Percentiles rank a stretch among this genome's conserved stretches.
Conservation (phyloP, 225 moss, liverwort and hornwort species). For the Ulota crispa region DNA sequence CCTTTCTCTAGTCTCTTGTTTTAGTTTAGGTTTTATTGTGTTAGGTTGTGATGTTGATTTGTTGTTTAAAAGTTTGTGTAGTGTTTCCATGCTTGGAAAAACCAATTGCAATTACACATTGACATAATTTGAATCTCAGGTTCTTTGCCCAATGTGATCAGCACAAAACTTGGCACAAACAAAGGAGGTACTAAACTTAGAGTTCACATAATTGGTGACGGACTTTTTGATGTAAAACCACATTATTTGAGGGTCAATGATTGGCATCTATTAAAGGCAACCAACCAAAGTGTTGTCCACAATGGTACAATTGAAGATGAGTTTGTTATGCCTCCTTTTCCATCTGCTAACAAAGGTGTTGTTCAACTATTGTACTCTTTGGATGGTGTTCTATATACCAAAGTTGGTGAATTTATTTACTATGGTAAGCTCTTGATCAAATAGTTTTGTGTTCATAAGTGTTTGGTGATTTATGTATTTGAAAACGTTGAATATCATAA, state of each 20-base stretch:
- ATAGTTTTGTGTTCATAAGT: neutral
- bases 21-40: neutral
- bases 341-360: slow-evolving; percentile 29
- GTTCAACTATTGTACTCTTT: slow-evolving; percentile 35
- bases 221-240: slow-evolving; percentile 12
- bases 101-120: neutral
- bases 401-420: slow-evolving; percentile 40
- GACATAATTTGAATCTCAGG: slow-evolving; percentile 19
- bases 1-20: neutral
- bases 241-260: slow-evolving; percentile 47
- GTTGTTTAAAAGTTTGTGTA: neutral
- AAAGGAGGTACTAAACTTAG: slow-evolving; percentile 38
- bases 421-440: slow-evolving; percentile 32
- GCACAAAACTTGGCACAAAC: slow-evolving; percentile 37
- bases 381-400: slow-evolving; percentile 33
- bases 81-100: neutral
- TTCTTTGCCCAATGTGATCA: slow-evolving; percentile 22
- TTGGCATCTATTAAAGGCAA: slow-evolving; percentile 23
- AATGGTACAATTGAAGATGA: slow-evolving; percentile 32
- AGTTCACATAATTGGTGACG: slow-evolving; percentile 25
- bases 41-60: neutral
- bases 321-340: slow-evolving; percentile 37
- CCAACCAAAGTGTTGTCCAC: slow-evolving; percentile 17
- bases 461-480: neutral
- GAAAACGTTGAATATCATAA: neutral